Conservation (phyloP, 2,329 filamentous ascomycete genomes). For the Arthrobotrys conoides region DNA sequence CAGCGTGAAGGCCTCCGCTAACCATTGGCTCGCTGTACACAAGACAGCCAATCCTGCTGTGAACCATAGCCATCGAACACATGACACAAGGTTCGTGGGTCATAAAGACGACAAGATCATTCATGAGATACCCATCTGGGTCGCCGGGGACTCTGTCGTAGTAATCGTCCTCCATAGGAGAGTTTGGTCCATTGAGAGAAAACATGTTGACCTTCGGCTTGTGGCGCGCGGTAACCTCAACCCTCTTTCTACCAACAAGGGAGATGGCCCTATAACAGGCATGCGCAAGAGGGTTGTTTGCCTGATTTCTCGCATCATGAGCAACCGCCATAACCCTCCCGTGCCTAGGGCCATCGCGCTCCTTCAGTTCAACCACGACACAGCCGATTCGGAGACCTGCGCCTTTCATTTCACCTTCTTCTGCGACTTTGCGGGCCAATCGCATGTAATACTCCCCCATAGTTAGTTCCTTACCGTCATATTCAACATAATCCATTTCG, state of each 20-base stretch:
- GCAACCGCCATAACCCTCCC: constrained; percentile 77
- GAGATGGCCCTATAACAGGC: constrained; percentile 83
- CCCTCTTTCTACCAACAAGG: constrained; percentile 77
- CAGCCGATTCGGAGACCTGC: constrained; percentile 80
- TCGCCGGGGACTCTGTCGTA: constrained; percentile 48
- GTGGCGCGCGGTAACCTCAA: constrained; percentile 61
- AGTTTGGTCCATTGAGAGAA: constrained; percentile 49
- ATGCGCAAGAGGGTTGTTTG: constrained; percentile 83
- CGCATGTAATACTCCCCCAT: constrained; percentile 77
- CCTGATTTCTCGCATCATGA: constrained; percentile 77
- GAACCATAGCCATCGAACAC: constrained; percentile 96
- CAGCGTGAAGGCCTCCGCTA: constrained; percentile 86
- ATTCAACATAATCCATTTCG: constrained; percentile 66
- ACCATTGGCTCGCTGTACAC: constrained; percentile 85
- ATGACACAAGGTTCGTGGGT: constrained; percentile 97
- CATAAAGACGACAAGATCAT: constrained; percentile 91
- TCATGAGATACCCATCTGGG: constrained; percentile 87
- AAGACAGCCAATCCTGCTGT: constrained; percentile 90
- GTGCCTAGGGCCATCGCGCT: constrained; percentile 64
- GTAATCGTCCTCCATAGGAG: constrained; percentile 50
- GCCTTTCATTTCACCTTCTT: constrained; percentile 72
- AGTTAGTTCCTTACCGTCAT: constrained; percentile 78
- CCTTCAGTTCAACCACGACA: constrained; percentile 76
- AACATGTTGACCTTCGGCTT: constrained; percentile 48
- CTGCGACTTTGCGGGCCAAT: constrained; percentile 76